Evolutionary conservation across 73 alveolate species (phyloP).

Genomic region (Breviolum minutum): DNA sequence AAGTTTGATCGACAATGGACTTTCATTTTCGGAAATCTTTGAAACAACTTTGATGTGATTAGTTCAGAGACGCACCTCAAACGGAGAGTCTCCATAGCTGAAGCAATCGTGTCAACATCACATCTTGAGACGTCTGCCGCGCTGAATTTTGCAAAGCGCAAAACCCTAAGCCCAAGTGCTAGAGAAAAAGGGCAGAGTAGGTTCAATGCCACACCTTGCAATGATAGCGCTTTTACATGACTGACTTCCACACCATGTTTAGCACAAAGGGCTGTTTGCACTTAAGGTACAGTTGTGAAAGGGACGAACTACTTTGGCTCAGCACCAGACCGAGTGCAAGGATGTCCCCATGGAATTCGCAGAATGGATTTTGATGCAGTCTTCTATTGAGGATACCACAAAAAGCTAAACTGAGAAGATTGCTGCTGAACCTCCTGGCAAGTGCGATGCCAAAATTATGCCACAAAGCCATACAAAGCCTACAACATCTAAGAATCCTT

Average conservation of each 20-base stretch:
- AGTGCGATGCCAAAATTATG: neutral
- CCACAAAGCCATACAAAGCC: neutral
- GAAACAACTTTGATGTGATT: neutral
- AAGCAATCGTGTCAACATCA: neutral
- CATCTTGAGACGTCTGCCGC: neutral
- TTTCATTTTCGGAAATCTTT: too few relatives aligned
- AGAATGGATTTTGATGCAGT: neutral
- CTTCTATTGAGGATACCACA: neutral
- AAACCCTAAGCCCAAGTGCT: neutral
- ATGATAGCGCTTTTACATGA: too few relatives aligned
- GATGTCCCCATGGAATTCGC: neutral
- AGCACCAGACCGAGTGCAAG: conserved; percentile 41
- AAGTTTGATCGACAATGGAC: too few relatives aligned
- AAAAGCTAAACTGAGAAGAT: too few relatives aligned
- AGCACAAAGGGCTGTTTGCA: neutral
- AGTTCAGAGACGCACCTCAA: neutral
- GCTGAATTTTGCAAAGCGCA: neutral
- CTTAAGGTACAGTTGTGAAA: conserved; percentile 30
- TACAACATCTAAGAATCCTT: too few relatives aligned
- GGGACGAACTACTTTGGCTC: conserved; percentile 45
- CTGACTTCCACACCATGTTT: too few relatives aligned
- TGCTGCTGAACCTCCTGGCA: too few relatives aligned
- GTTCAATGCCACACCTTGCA: too few relatives aligned
- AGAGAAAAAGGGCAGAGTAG: too few relatives aligned
- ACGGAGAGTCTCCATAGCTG: conserved; percentile 6